Evolutionary conservation across 2,329 filamentous ascomycete species (phyloP).

Genomic region (Monilinia aucupariae): DNA sequence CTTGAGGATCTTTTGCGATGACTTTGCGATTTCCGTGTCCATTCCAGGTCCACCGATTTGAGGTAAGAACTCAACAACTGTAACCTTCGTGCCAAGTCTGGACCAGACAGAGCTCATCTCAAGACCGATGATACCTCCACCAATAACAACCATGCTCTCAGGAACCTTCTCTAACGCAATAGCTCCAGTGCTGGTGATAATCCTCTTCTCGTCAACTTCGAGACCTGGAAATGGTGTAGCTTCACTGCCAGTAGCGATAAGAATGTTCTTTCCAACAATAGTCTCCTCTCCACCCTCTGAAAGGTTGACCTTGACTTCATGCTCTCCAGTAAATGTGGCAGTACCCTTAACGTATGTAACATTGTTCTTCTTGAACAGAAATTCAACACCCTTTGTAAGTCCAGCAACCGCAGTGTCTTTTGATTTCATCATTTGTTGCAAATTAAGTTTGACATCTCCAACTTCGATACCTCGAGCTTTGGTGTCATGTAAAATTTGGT

Average conservation of each 20-base stretch:
- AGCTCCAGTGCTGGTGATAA: constrained; percentile 93
- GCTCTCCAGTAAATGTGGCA: constrained; percentile 78
- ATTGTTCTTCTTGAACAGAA: constrained; percentile 98
- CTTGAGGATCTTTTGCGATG: constrained; percentile 82
- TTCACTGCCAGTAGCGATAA: constrained; percentile 95
- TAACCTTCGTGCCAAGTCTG: constrained; percentile 86
- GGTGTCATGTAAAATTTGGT: constrained; percentile 93
- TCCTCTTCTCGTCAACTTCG: constrained; percentile 94
- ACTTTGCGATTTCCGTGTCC: constrained; percentile 90
- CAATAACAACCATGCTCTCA: constrained; percentile 95
- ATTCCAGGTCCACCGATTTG: constrained; percentile 98
- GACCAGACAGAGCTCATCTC: constrained; percentile 99
- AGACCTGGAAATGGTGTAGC: constrained; percentile 94
- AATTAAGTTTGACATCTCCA: constrained; percentile 92
- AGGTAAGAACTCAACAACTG: constrained; percentile 91
- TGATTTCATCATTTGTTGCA: constrained; percentile 94
- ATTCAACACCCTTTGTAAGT: constrained; percentile 96
- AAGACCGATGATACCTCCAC: constrained; percentile 95
- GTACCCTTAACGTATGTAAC: constrained; percentile 97
- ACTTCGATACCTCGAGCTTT: constrained; percentile 97
- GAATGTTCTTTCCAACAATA: constrained; percentile 89
- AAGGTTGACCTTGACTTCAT: constrained; percentile 86
- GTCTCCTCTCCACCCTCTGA: constrained; percentile 87
- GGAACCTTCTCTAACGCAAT: constrained; percentile 85
- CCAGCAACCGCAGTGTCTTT: constrained; percentile 87